Evolutionary conservation across 176 grass and related monocot genomes (phyloP).

Genomic region (Oryza meyeriana): DNA sequence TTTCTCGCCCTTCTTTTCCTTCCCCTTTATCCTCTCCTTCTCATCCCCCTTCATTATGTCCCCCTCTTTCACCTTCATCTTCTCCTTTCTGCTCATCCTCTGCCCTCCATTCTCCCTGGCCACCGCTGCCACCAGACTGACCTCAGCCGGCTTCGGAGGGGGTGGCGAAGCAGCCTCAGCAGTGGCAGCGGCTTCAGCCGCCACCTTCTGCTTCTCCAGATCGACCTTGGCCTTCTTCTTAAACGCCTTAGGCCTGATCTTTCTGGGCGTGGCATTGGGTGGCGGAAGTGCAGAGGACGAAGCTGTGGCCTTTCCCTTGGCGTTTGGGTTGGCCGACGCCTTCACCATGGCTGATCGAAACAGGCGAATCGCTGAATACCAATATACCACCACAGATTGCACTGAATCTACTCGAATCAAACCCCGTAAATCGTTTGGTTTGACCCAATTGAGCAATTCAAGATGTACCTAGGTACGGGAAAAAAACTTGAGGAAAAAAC

Average conservation of each 20-base stretch:
- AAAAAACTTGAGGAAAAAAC: neutral
- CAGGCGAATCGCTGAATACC: neutral
- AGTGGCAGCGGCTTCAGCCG: neutral
- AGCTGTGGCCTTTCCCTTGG: conserved; percentile 25
- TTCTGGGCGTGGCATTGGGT: conserved; percentile 13
- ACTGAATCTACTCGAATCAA: neutral
- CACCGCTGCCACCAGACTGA: neutral
- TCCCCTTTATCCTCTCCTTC: neutral
- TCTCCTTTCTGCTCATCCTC: neutral
- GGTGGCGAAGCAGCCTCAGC: conserved; percentile 8
- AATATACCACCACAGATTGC: neutral
- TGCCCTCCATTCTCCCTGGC: neutral
- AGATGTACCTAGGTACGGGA: neutral
- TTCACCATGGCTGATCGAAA: conserved; percentile 43
- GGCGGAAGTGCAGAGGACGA: neutral
- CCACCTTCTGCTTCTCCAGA: conserved; percentile 24
- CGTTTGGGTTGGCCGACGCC: neutral
- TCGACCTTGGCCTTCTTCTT: conserved; percentile 27
- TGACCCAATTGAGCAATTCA: neutral
- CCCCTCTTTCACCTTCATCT: neutral
- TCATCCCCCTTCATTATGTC: neutral
- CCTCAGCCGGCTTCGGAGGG: neutral
- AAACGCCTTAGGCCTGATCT: neutral
- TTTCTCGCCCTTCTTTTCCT: neutral
- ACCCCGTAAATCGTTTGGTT: neutral